A percentile compares a stretch with the other conserved stretches of the same genome.
These are phyloP conservation scores for Bassia scoparia DNA, from an alignment of 148 eudicot species.

Conservation along the genomic window DNA sequence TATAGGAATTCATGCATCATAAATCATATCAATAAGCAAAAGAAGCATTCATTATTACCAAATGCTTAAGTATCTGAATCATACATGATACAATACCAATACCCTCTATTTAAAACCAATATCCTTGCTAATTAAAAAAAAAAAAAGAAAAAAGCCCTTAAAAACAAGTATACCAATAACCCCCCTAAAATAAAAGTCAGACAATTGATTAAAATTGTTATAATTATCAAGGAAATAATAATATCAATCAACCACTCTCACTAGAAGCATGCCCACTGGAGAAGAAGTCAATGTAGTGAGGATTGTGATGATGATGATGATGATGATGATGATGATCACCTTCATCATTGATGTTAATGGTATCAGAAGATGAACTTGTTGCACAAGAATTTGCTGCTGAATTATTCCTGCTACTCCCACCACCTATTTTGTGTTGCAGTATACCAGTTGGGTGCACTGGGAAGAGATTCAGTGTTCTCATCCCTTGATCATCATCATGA, in stretches of 20 bases:
- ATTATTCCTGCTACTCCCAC: constrained; percentile 8
- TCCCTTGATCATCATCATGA: background rate
- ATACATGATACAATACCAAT: no score
- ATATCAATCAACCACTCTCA: constrained; percentile 13
- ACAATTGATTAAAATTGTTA: background rate
- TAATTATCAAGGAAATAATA: background rate
- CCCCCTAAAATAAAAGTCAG: constrained; percentile 3
- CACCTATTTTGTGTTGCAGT: constrained; percentile 25
- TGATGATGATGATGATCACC: constrained; percentile 1
- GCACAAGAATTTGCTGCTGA: constrained; percentile 18
- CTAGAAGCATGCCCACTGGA: constrained; percentile 29
- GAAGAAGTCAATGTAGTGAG: constrained; percentile 35
- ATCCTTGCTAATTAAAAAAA: background rate
- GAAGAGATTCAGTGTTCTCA: constrained; percentile 40
- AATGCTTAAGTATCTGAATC: background rate
- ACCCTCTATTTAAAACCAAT: background rate
- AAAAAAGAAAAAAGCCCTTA: background rate
- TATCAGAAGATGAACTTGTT: constrained; percentile 15
- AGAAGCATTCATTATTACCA: background rate
- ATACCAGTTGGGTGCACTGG: constrained; percentile 77
- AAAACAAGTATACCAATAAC: constrained; percentile 4
- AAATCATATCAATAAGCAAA: background rate
- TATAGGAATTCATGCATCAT: no score
- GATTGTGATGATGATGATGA: constrained; percentile 5
- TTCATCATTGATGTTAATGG: background rate